phyloP scores from a whole-genome alignment of 129 eudicot genomes.

The Logfia minima region DNA sequence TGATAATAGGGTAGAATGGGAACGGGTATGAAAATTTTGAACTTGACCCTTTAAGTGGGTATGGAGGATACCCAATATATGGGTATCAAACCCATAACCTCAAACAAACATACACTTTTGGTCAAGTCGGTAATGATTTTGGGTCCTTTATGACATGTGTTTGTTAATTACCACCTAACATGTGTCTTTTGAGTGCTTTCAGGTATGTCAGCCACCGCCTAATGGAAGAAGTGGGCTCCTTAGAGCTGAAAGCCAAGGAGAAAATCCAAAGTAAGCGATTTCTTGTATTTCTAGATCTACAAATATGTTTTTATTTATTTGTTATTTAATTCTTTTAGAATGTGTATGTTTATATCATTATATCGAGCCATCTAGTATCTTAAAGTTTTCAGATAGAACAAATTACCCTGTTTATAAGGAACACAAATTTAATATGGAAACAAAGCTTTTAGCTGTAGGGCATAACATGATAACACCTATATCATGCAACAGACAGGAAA shows the following conservation, averaged over 20 bases:
- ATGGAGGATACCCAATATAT: neutral
- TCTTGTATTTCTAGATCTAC: conserved; percentile 15
- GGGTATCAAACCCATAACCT: neutral
- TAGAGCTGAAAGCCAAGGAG: conserved; percentile 71
- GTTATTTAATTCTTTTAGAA: too few species aligned
- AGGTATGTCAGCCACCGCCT: conserved; percentile 76
- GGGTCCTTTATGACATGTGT: conserved; percentile 5
- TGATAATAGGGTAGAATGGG: neutral
- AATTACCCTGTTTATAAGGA: neutral
- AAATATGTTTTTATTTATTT: neutral
- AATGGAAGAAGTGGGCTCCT: conserved; percentile 79
- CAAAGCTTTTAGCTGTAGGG: conserved; percentile 17
- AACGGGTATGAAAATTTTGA: neutral
- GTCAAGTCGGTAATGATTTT: conserved; percentile 18
- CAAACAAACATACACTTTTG: neutral
- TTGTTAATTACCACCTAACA: conserved; percentile 22
- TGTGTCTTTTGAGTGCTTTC: conserved; percentile 33
- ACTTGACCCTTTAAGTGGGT: neutral
- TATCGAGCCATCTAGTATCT: conserved; percentile 1
- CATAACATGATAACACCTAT: conserved; percentile 1
- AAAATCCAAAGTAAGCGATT: conserved; percentile 61
- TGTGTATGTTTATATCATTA: too few species aligned
- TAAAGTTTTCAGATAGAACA: neutral
- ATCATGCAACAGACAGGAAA: conserved; percentile 33
- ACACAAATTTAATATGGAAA: neutral